Evolutionary conservation across 805 yeast genomes (phyloP).

Genomic region (Alloascoidea hylecoeti): DNA sequence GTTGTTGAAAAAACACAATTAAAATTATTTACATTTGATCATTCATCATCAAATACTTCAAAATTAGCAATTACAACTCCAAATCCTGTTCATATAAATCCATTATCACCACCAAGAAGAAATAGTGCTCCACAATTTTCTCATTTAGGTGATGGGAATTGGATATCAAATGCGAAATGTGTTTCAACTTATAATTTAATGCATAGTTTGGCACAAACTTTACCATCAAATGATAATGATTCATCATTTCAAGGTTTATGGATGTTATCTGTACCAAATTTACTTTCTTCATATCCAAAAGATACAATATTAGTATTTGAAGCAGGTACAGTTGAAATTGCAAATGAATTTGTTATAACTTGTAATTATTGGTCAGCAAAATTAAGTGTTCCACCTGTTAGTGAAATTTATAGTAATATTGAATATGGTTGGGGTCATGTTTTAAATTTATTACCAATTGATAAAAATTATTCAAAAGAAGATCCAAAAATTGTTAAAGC

Average conservation of each 20-base stretch:
- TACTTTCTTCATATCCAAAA: conserved; percentile 14
- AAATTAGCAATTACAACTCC: conserved; percentile 1
- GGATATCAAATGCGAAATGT: not conserved
- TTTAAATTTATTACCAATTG: conserved; percentile 1
- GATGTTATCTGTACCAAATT: conserved; percentile 40
- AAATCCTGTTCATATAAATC: not conserved
- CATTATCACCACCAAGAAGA: not conserved
- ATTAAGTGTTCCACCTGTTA: conserved; percentile 64
- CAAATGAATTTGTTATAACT: conserved; percentile 56
- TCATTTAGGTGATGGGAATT: too few species aligned
- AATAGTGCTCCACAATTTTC: not conserved
- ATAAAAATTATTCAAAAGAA: conserved; percentile 3
- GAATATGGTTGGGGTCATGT: conserved; percentile 65
- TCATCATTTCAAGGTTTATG: conserved; percentile 25
- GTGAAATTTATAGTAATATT: conserved; percentile 52
- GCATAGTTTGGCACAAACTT: not conserved
- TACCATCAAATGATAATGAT: not conserved
- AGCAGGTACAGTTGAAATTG: conserved; percentile 53
- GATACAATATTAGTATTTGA: conserved; percentile 33
- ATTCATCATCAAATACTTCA: conserved; percentile 9
- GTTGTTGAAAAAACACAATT: conserved; percentile 58
- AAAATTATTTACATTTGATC: conserved; percentile 36
- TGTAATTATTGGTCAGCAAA: conserved; percentile 89
- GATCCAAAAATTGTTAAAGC: conserved; percentile 1
- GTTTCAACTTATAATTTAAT: too few species aligned